Evolutionary conservation across 75 land plant species (phyloP).

Genomic region (Isoetes taiwanensis): DNA sequence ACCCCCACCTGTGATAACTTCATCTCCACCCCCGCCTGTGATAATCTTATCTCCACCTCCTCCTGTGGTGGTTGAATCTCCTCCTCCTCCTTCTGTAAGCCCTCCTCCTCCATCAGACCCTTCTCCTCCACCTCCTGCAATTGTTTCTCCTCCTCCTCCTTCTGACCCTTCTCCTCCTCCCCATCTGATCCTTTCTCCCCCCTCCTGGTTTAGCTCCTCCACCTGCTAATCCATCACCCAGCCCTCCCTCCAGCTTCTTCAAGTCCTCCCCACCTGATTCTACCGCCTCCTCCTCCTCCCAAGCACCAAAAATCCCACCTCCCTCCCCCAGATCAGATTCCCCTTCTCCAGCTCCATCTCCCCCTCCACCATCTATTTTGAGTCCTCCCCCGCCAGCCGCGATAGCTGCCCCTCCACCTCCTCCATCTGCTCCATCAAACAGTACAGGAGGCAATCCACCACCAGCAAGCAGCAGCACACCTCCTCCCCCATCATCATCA

Average conservation of each 20-base stretch:
- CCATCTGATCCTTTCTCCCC: neutral
- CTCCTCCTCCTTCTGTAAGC: too few relatives aligned
- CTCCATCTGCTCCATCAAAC: constrained; percentile 8
- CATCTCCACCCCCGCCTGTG: too few relatives aligned
- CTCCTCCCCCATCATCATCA: constrained; percentile 34
- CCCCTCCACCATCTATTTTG: constrained; percentile 11
- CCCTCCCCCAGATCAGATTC: constrained; percentile 18
- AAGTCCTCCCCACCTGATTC: constrained; percentile 3
- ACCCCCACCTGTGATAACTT: too few relatives aligned
- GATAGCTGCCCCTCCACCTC: constrained; percentile 1
- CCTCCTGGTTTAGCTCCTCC: neutral
- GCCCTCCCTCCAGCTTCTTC: constrained; percentile 11
- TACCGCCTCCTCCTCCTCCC: constrained; percentile 7
- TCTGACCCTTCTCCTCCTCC: constrained; percentile 14
- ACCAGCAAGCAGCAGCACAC: neutral
- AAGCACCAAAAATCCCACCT: too few relatives aligned
- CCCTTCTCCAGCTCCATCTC: constrained; percentile 9
- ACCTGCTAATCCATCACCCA: constrained; percentile 18
- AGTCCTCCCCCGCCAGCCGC: constrained; percentile 9
- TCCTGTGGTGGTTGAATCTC: too few relatives aligned
- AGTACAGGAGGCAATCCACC: too few relatives aligned
- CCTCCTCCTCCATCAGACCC: too few relatives aligned
- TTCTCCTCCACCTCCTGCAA: too few relatives aligned
- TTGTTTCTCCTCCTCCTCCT: too few relatives aligned
- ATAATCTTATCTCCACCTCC: too few relatives aligned